Evolutionary conservation across 176 grass and related monocot genomes (phyloP).

Genomic region (Phoenix roebelenii): DNA sequence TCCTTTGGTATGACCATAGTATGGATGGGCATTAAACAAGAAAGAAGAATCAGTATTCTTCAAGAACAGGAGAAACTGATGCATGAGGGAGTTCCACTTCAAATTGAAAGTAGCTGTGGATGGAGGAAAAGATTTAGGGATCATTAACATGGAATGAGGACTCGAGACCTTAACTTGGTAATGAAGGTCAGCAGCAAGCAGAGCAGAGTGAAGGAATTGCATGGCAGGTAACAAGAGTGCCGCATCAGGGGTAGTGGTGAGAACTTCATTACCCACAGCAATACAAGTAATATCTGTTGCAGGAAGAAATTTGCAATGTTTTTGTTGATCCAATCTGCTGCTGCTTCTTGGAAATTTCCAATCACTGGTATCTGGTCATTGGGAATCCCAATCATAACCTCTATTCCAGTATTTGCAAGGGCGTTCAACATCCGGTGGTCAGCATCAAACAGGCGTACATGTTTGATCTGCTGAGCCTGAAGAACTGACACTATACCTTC

Average conservation of each 20-base stretch:
- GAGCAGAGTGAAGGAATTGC: slow-evolving; percentile 80
- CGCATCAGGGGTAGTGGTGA: slow-evolving; percentile 62
- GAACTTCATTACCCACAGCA: slow-evolving; percentile 78
- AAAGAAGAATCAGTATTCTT: slow-evolving; percentile 67
- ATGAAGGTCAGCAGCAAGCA: slow-evolving; percentile 86
- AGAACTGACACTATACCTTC: slow-evolving; percentile 73
- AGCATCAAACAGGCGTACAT: slow-evolving; percentile 68
- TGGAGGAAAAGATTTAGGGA: slow-evolving; percentile 72
- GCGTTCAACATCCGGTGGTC: slow-evolving; percentile 82
- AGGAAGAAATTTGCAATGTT: slow-evolving; percentile 65
- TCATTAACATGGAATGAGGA: slow-evolving; percentile 66
- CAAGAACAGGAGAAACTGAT: slow-evolving; percentile 69
- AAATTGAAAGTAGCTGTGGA: slow-evolving; percentile 84
- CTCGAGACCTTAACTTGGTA: slow-evolving; percentile 75
- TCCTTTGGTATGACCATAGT: slow-evolving; percentile 65
- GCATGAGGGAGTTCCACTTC: slow-evolving; percentile 69
- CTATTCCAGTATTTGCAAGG: slow-evolving; percentile 78
- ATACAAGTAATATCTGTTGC: slow-evolving; percentile 88
- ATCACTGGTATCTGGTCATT: slow-evolving; percentile 72
- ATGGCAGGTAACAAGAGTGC: slow-evolving; percentile 70
- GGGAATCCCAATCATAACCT: slow-evolving; percentile 72
- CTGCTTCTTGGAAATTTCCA: slow-evolving; percentile 65
- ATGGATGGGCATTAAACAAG: slow-evolving; percentile 91
- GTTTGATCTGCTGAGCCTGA: slow-evolving; percentile 57
- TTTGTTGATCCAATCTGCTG: slow-evolving; percentile 86